Conservation (phyloP, 2,329 filamentous ascomycete species). For the Pseudovirgaria hyperparasitica region DNA sequence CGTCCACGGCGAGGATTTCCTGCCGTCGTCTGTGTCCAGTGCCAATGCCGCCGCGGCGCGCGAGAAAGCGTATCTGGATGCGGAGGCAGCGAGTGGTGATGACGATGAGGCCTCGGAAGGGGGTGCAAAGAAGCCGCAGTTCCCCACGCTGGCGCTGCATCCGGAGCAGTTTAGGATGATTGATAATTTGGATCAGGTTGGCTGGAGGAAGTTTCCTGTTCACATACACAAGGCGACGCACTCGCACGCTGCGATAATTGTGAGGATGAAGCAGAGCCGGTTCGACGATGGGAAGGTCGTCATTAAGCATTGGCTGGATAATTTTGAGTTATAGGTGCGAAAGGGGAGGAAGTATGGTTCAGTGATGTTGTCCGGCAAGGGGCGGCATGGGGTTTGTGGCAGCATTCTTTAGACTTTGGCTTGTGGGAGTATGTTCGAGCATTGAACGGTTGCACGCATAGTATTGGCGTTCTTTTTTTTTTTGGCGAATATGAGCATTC, state of each 20-base stretch:
- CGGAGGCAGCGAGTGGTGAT: slow-evolving; percentile 4
- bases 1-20: slow-evolving; percentile 57
- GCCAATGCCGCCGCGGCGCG: slow-evolving; percentile 8
- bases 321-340: slow-evolving; percentile 56
- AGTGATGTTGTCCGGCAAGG: too few species aligned
- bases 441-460: too few species aligned
- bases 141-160: slow-evolving; percentile 65
- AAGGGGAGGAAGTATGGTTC: too few species aligned
- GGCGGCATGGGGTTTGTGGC: too few species aligned
- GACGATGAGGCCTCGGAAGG: slow-evolving; percentile 16
- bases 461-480: too few species aligned
- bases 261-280: slow-evolving; percentile 50
- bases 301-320: slow-evolving; percentile 65
- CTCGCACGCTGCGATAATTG: slow-evolving; percentile 82
- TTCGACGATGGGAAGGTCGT: slow-evolving; percentile 71
- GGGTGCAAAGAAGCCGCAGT: slow-evolving; percentile 21
- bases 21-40: slow-evolving; percentile 35
- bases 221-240: slow-evolving; percentile 65
- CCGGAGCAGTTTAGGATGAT: slow-evolving; percentile 85
- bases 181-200: slow-evolving; percentile 60
- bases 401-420: too few species aligned
- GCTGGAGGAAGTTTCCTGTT: slow-evolving; percentile 48
- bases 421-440: too few species aligned
- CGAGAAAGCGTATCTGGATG: slow-evolving; percentile 4
- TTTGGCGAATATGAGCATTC: too few species aligned